Percentiles rank a stretch among this genome's conserved stretches.
phyloP scores from a whole-genome alignment of 2,329 filamentous ascomycete species.

The Leptoxyphium fumago region DNA sequence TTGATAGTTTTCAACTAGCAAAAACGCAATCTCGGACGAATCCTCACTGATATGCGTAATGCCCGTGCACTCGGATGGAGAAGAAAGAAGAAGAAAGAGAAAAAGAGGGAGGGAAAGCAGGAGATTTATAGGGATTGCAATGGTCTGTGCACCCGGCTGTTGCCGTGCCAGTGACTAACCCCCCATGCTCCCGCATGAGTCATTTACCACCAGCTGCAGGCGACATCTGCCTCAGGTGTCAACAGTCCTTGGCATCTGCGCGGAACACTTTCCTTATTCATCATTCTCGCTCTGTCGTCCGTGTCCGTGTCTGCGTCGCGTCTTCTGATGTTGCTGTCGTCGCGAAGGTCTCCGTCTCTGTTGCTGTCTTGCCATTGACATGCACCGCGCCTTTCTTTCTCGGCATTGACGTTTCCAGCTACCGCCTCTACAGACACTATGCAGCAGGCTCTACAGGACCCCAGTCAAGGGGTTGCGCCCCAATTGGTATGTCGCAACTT shows the following conservation, averaged over 20 bases:
- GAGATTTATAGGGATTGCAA: conserved; percentile 1
- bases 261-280: background rate
- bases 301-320: too few species aligned
- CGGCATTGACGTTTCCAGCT: background rate
- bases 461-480: conserved; percentile 32
- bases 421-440: background rate
- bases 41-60: conserved; percentile 76
- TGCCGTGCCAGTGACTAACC: background rate
- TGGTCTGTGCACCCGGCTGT: background rate
- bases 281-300: background rate
- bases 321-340: too few species aligned
- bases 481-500: conserved; percentile 23
- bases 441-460: conserved; percentile 25
- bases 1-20: conserved; percentile 76
- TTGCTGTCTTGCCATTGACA: too few species aligned
- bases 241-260: background rate
- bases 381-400: too few species aligned
- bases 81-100: conserved; percentile 26
- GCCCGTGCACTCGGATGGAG: conserved; percentile 55
- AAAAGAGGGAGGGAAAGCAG: background rate
- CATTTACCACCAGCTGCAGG: too few species aligned
- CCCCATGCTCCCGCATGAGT: too few species aligned
- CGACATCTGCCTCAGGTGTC: background rate
- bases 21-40: conserved; percentile 76
- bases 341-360: too few species aligned